phyloP scores from a whole-genome alignment of 225 moss, liverwort and hornwort species.

The Polytrichum formosum region DNA sequence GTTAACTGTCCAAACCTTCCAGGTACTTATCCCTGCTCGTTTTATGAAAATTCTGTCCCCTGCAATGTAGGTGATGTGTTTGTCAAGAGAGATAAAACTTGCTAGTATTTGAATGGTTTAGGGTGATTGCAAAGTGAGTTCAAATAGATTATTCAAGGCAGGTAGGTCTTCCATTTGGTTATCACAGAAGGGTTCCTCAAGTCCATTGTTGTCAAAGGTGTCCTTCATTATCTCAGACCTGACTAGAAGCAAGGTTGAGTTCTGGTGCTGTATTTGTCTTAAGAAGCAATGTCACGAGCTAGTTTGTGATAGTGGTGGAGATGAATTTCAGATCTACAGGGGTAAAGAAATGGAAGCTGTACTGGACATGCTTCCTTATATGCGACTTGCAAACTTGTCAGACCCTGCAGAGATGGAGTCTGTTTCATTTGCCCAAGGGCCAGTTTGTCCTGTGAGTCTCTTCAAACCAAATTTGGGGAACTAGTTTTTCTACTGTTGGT shows the following conservation, averaged over 20 bases:
- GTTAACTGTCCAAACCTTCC: conserved; percentile 88
- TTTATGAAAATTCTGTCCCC: neutral
- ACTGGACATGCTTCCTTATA: conserved; percentile 86
- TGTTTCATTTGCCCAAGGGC: conserved; percentile 84
- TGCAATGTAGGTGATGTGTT: no score
- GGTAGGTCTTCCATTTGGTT: no score
- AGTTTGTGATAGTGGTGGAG: neutral
- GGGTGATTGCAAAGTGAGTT: no score
- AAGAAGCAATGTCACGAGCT: no score
- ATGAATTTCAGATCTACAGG: conserved; percentile 68
- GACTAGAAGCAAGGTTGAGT: no score
- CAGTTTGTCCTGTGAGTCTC: conserved; percentile 79
- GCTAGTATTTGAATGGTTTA: no score
- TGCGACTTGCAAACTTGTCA: conserved; percentile 84
- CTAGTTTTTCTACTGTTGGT: neutral
- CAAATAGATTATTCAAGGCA: no score
- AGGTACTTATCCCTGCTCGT: conserved; percentile 34
- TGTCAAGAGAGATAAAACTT: no score
- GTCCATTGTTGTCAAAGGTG: no score
- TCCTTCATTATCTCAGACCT: no score
- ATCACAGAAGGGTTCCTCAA: no score
- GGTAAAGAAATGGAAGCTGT: conserved; percentile 87
- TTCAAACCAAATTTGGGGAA: neutral
- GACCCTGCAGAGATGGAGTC: conserved; percentile 87
- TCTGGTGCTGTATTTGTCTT: no score